Percentiles rank a stretch among this genome's conserved stretches.
Conservation (phyloP, 371 early-diverging fungal species). For the Apophysomyces variabilis region DNA sequence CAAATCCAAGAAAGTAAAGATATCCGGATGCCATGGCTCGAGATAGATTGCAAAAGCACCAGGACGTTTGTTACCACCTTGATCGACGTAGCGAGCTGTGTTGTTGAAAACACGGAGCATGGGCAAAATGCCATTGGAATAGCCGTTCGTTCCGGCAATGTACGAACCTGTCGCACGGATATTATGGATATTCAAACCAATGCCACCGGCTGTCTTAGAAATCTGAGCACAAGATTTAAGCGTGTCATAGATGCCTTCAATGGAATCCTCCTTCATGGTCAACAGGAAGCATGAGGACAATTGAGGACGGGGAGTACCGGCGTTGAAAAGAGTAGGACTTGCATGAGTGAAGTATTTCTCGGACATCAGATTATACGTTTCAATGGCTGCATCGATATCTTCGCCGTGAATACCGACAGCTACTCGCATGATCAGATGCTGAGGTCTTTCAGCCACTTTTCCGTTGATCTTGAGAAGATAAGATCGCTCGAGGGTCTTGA, state of each 20-base stretch:
- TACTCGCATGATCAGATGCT: conserved; percentile 97
- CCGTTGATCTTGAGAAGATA: conserved; percentile 87
- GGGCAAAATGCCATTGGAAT: conserved; percentile 93
- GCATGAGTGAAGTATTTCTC: conserved; percentile 94
- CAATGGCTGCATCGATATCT: conserved; percentile 86
- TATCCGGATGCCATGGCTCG: conserved; percentile 97
- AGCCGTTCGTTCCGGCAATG: conserved; percentile 93
- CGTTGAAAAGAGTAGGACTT: conserved; percentile 95
- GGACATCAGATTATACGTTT: conserved; percentile 93
- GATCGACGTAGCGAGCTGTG: conserved; percentile 94
- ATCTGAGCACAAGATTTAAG: conserved; percentile 92
- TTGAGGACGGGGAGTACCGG: conserved; percentile 93
- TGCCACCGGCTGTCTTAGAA: conserved; percentile 95
- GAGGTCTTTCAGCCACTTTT: conserved; percentile 89
- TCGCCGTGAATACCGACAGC: conserved; percentile 91
- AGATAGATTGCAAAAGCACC: conserved; percentile 96
- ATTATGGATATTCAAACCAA: conserved; percentile 92
- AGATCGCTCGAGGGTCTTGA: conserved; percentile 93
- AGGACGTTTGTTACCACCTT: conserved; percentile 96
- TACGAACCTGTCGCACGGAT: conserved; percentile 88
- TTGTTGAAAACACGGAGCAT: conserved; percentile 96
- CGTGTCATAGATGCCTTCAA: conserved; percentile 96
- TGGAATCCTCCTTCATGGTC: conserved; percentile 90
- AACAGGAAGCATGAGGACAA: conserved; percentile 93
- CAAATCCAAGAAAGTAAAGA: conserved; percentile 93